Evolutionary conservation across 148 eudicot genomes (phyloP).

Genomic region (Fagopyrum homotropicum): DNA sequence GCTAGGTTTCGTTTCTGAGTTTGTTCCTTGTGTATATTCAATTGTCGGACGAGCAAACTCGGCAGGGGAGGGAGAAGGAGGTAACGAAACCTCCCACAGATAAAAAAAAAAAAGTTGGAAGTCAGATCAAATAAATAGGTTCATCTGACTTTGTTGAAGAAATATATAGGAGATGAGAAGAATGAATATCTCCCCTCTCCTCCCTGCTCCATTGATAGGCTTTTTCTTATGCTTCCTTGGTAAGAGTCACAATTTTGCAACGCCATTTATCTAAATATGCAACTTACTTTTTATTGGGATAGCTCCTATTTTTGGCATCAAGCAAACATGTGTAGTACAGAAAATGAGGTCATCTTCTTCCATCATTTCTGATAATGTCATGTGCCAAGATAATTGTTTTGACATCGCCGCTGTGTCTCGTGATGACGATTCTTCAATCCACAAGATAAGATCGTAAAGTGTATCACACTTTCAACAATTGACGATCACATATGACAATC

Average conservation of each 20-base stretch:
- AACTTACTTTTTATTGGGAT: neutral
- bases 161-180: neutral
- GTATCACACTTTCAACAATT: too few relatives aligned
- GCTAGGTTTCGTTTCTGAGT: neutral
- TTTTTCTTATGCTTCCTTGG: slow-evolving; percentile 2
- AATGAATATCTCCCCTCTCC: neutral
- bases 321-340: neutral
- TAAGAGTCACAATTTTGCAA: neutral
- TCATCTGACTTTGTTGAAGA: neutral
- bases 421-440: too few relatives aligned
- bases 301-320: slow-evolving; percentile 11
- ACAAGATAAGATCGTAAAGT: too few relatives aligned
- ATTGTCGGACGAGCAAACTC: neutral
- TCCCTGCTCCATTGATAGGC: neutral
- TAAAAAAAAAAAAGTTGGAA: neutral
- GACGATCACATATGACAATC: too few relatives aligned
- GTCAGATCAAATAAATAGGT: neutral
- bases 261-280: slow-evolving; percentile 12
- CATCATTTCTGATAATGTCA: neutral
- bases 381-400: neutral
- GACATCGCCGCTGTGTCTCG: neutral
- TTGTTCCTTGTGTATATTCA: neutral
- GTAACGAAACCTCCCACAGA: slow-evolving; percentile 8
- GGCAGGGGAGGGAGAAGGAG: neutral
- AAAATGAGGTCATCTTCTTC: neutral